phyloP scores from a whole-genome alignment of 2,329 filamentous ascomycete genomes.

The Fusarium succisae region DNA sequence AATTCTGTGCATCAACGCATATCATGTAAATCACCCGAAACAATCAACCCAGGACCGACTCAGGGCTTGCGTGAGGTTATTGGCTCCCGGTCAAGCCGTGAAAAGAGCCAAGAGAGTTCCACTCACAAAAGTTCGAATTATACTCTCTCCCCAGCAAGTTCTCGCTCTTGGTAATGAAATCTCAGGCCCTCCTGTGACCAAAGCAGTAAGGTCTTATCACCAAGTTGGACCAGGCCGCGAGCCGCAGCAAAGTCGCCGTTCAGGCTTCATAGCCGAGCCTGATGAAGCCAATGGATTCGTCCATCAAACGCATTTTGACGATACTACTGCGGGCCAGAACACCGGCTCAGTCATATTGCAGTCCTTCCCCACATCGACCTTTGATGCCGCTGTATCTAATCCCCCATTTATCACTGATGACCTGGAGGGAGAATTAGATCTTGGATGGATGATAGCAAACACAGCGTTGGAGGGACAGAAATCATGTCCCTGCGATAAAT shows the following conservation, averaged over 20 bases:
- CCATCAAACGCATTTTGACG: neutral
- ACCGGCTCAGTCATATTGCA: neutral
- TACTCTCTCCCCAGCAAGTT: neutral
- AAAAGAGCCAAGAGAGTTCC: neutral
- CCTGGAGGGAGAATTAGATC: neutral
- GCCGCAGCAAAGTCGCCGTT: neutral
- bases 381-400: neutral
- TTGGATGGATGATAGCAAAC: neutral
- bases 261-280: neutral
- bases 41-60: neutral
- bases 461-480: neutral
- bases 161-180: too few species aligned
- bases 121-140: neutral
- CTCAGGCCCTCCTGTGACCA: neutral
- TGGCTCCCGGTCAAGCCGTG: neutral
- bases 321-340: neutral
- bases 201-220: neutral
- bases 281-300: neutral
- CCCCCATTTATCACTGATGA: neutral
- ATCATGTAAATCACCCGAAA: neutral
- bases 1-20: neutral
- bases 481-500: neutral
- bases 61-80: neutral
- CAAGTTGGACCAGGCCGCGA: neutral
- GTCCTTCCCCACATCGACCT: neutral